Evolutionary conservation across 2,329 filamentous ascomycete genomes (phyloP).

Genomic region (Fonsecaea erecta): DNA sequence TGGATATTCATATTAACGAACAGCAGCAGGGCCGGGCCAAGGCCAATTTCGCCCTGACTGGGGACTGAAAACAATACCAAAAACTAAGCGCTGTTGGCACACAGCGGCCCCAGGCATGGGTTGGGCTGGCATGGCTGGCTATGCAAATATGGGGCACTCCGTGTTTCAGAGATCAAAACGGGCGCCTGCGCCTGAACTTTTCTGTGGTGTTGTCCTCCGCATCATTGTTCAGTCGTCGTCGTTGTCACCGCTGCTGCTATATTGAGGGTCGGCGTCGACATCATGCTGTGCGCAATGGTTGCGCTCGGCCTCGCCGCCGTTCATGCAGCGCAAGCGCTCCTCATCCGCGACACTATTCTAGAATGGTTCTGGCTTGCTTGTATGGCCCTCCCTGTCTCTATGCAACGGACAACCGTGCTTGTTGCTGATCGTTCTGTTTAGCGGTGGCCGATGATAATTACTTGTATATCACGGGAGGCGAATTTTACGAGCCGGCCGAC

Average conservation of each 20-base stretch:
- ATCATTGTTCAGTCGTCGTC: neutral
- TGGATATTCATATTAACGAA: neutral
- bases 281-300: slow-evolving; percentile 17
- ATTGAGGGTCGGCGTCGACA: neutral
- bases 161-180: neutral
- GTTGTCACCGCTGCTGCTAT: neutral
- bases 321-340: neutral
- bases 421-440: slow-evolving; percentile 11
- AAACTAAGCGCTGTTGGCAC: neutral
- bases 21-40: neutral
- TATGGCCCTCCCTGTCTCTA: neutral
- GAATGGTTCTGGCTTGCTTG: slow-evolving; percentile 26
- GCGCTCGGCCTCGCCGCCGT: slow-evolving; percentile 13
- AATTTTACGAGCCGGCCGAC: slow-evolving; percentile 15
- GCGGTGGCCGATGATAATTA: slow-evolving; percentile 19
- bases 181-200: neutral
- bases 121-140: no score
- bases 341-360: slow-evolving; percentile 4
- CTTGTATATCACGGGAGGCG: slow-evolving; percentile 28
- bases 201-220: neutral
- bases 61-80: neutral
- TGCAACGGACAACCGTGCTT: neutral
- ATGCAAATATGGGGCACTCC: neutral
- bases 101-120: neutral
- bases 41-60: slow-evolving; percentile 1